Evolutionary conservation across 805 yeast genomes (phyloP).

Genomic region (Candida vaughaniae): DNA sequence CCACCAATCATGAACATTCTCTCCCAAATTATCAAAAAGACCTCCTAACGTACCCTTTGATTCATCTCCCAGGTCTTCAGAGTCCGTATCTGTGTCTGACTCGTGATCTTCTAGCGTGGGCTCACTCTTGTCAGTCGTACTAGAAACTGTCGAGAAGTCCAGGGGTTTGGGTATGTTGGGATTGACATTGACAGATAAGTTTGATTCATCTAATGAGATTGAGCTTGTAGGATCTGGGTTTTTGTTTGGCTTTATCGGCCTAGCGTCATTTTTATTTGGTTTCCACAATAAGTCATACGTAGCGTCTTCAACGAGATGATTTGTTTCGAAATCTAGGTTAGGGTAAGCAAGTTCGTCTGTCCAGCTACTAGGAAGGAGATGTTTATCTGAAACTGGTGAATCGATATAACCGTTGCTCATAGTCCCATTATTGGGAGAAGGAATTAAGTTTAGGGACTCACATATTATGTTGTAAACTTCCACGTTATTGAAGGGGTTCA

Average conservation of each 20-base stretch:
- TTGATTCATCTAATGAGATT: constrained; percentile 22
- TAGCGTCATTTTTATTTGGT: constrained; percentile 10
- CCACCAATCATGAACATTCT: too few relatives aligned
- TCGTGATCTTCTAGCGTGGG: too few relatives aligned
- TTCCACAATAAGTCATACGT: constrained; percentile 50
- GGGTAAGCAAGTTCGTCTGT: constrained; percentile 49
- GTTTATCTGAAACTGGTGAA: constrained; percentile 20
- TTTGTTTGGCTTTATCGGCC: constrained; percentile 18
- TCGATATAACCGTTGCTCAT: constrained; percentile 3
- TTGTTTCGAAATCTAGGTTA: constrained; percentile 45
- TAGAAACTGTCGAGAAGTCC: constrained; percentile 4
- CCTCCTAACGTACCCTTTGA: too few relatives aligned
- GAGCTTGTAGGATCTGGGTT: constrained; percentile 25
- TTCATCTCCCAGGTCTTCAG: too few relatives aligned
- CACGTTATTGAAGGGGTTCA: constrained; percentile 67
- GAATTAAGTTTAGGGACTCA: constrained; percentile 51
- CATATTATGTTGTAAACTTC: constrained; percentile 77
- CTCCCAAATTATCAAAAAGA: too few relatives aligned
- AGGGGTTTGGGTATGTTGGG: constrained; percentile 14
- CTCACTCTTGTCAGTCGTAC: not conserved
- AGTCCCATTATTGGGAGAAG: constrained; percentile 64
- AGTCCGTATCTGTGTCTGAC: too few relatives aligned
- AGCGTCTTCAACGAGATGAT: constrained; percentile 45
- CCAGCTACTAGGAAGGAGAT: constrained; percentile 45
- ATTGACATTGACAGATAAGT: constrained; percentile 8